phyloP scores from a whole-genome alignment of 2,329 filamentous ascomycete species.

The Colletotrichum echinochloae region DNA sequence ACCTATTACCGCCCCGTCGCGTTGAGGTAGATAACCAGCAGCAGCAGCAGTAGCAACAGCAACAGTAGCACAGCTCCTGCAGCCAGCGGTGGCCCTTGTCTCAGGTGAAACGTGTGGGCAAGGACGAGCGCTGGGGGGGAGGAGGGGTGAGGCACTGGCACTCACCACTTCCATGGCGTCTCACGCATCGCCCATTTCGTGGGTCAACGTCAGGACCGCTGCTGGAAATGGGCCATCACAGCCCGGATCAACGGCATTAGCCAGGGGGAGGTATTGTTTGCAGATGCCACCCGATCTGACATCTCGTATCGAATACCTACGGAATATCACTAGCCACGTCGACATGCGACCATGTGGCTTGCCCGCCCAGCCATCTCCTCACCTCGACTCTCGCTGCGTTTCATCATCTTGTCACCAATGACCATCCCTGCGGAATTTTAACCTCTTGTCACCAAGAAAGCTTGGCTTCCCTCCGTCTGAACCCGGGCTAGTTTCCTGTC shows the following conservation, averaged over 20 bases:
- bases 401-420: neutral
- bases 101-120: constrained; percentile 37
- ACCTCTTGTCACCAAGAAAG: constrained; percentile 40
- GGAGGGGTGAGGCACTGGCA: no score
- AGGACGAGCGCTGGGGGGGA: constrained; percentile 28
- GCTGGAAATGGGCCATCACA: constrained; percentile 4
- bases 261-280: neutral
- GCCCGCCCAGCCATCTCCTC: no score
- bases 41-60: neutral
- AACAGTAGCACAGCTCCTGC: neutral
- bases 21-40: neutral
- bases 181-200: neutral
- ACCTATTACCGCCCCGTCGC: neutral
- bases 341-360: neutral
- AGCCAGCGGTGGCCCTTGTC: constrained; percentile 30
- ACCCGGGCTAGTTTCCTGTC: neutral
- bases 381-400: constrained; percentile 13
- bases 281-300: neutral
- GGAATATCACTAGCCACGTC: neutral
- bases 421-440: constrained; percentile 24
- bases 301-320: constrained; percentile 19
- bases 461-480: constrained; percentile 35
- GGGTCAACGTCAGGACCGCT: neutral
- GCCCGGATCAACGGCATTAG: constrained; percentile 5
- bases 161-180: constrained; percentile 6